Evolutionary conservation across 73 alveolate species (phyloP), one percentile per base, ranked within the genome.

Genomic region (Uronychia setigera): DNA sequence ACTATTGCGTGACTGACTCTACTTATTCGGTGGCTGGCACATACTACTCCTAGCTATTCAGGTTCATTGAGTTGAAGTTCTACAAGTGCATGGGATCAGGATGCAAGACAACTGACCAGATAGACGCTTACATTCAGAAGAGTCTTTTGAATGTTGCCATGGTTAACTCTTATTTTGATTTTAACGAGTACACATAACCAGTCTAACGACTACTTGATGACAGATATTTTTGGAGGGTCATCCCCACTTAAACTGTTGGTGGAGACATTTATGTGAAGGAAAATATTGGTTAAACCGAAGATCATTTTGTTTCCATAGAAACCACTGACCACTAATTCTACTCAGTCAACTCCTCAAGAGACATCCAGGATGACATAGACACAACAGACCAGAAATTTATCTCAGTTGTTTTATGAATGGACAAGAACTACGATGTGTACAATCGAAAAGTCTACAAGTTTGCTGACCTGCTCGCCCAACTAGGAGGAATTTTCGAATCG

Each of bases 401-500:
- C 30, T 67, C 79, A 67, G 32, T 67, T 25, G 33, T 32, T 31
- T 11, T 82, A 19, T 60, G 89, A 60, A 29, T 82, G 77, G 89
- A 82, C 32, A 74, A 31, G 25, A 32, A 33, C 31, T 82, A 29
- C 59, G 89, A 82, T 60, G 60, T 82, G 26, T 82, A 60, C 60
- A 33, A 60, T 19, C 59, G 89, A 82, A 46, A 19, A 19, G 58
- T 83, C 9, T 83, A 83, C 81, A 59, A 78, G 30, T 9, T 76
- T 13, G 58, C 57, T 0, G 91, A 83, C 58, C 58, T 83, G 29
- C 85, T 83, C 25, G 91, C 81, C 11, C 83, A 83, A 26, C 28
- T 83, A 14, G 91, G 91, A 29, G 91, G 91, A 25, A 28, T 83
- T 60, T 74, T 34, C 26, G 80, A 83, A 60, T 83, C 91, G 32